Base-by-base conservation (phyloP, 257 asterid genomes). In the Datura wrightii region DNA sequence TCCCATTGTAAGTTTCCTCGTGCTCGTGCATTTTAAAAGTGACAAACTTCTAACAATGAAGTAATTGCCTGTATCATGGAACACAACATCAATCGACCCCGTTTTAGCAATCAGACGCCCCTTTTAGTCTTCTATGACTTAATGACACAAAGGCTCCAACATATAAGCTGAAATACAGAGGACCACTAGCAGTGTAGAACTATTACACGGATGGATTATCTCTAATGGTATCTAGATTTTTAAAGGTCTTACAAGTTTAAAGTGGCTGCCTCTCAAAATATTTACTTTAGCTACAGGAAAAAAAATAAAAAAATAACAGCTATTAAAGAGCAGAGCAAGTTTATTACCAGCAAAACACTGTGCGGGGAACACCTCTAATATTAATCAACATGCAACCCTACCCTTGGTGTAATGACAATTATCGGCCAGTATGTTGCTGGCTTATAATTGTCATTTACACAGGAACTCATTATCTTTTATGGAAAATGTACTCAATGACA, bases 401-500 rank as follows among this genome's bases (percentile, higher is more conserved):
- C 31, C 46, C 31, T 36, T 31, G 31, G 82, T 50, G 19, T 76
- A 53, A 50, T 24, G 4, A 50, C 62, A 50, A 50, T 50, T 13
- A 31, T 13, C 42, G 36, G 31, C 44, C 60, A 50, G 46, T 24
- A 24, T 24, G 31, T 24, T 24, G 31, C 31, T 24, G 31, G 31
- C 31, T 24, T 24, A 24, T 24, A 24, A 24, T 24, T 24, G 31
- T 24, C 31, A 24, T 24, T 24, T 24, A 74, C 42, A 11, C 63
- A 52, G 63, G 34, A 78, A 31, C 48, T 14, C 48, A 6, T 52
- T 34, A 52, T 34, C 63, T 78, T 52, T 52, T 13, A 18, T 2
- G 8, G 48, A 74, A 39, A 48, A 48, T 76, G 82, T 46, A 52
- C 82, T 31, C 63, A 14, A 76, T 48, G 80, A 74, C 80, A 74